Evolutionary conservation across 495 filamentous ascomycete genomes (phyloP), one percentile per base, ranked within the genome.

Genomic region (Hypoxylon fragiforme): DNA sequence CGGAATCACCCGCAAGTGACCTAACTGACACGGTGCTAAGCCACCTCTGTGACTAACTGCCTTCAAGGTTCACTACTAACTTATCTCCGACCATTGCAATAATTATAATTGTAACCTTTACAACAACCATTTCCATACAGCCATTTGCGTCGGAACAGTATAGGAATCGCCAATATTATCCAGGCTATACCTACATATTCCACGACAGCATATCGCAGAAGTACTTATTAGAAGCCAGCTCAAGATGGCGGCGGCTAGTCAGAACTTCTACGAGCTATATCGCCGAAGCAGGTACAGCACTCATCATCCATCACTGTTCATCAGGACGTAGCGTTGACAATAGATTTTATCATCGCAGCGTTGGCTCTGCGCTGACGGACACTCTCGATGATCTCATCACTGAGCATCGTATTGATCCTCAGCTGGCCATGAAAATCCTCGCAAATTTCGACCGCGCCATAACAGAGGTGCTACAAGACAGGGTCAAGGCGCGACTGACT

Each of bases 381-480:
- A 94, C 92, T 19, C 90, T 99, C 48, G 95, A 99, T 72, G 89
- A 95, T 53, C 76, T 97, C 56, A 96, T 99, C 73, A 91, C 87
- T 64, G 85, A 89, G 47, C 87, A 90, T 51, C 86, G 88, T 32
- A 97, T 99, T 71, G 91, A 96, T 73, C 95, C 95, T 14, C 95
- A 99, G 73, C 84, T 97, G 30, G 95, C 95, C 22, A 97, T 97
- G 90, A 96, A 96, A 79, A 89, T 99, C 45, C 79, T 99, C 42
- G 84, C 82, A 42, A 90, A 94, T 73, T 97, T 96, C 72, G 95
- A 99, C 69, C 83, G 87, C 47, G 81, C 85, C 40, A 87, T 99
- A 44, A 86, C 94, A 9, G 89, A 96, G 62, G 86, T 95, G 2
- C 74, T 99, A 47, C 85, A 86, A 20, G 90, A 95, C 0, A 95